Evolutionary conservation across 2,329 filamentous ascomycete genomes (phyloP), one percentile per base, ranked within the genome.

Genomic region (Botrytis fabae): DNA sequence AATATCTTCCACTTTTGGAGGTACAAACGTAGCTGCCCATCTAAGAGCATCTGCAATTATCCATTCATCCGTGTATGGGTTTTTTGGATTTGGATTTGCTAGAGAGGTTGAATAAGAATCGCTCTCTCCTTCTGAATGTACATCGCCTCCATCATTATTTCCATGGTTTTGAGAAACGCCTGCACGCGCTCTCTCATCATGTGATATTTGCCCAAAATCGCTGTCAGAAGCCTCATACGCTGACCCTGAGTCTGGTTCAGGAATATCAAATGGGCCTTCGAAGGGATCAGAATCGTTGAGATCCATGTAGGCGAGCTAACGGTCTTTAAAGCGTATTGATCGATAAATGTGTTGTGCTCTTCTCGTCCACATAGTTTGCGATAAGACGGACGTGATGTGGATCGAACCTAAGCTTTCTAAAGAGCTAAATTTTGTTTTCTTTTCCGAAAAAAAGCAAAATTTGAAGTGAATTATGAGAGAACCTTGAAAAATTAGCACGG

Each of bases 11-110:
- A 74, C 75, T 63, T 76, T 61, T 6, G 79, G 76, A 14, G 74
- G 69, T 68, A 77, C 51, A 63, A 80, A 80, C 20, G 72, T 78
- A 35, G 78, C 74, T 10, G 79, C 79, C 79, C 79, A 80, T 73
- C 61, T 63, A 12, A 62, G 28, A 10, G 78, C 76, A 51, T 77
- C 75, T 66, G 73, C 68, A 22, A 74, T 61, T 42, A 75, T 73
- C 51, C 75, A 57, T n/a, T 75, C 70, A 60, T 74, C 57, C 44
- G 61, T 71, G 64, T 57, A 68, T 65, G 35, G 54, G 42, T 35
- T n/a, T 35, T 73, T 69, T 32, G 61, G 38, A 65, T 57, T 48
- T 44, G 38, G 57, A 38, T 61, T 61, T 70, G 35, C 40, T 38
- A 54, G 42, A 40, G 69, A 40, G 40, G 20, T 54, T 28, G 44